A percentile compares a stretch with the other conserved stretches of the same genome.
Conservation (phyloP, 164 flowering plant species). For the Pachysandra terminalis region DNA sequence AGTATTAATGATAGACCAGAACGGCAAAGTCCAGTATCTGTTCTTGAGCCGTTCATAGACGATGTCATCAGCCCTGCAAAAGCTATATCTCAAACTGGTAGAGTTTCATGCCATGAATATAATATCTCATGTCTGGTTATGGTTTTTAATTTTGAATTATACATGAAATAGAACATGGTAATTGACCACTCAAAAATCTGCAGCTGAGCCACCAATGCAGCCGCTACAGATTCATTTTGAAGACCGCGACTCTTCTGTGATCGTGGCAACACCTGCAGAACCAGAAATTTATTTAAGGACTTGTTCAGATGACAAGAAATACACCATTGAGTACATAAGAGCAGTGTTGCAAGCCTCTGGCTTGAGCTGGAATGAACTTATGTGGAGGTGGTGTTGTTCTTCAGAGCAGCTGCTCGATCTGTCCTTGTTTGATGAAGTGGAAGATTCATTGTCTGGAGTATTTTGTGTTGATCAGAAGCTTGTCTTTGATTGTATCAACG, state of each 20-base stretch:
- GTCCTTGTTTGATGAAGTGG: constrained; percentile 51
- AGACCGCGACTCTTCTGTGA: constrained; percentile 31
- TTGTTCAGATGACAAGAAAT: constrained; percentile 35
- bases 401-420: constrained; percentile 55
- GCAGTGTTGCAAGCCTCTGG: constrained; percentile 54
- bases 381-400: constrained; percentile 32
- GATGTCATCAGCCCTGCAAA: constrained; percentile 61
- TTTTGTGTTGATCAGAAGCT: constrained; percentile 48
- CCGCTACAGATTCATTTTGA: constrained; percentile 64
- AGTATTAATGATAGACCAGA: constrained; percentile 31
- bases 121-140: neutral
- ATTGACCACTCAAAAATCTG: constrained; percentile 12
- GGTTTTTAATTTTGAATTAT: neutral
- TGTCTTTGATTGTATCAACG: constrained; percentile 72
- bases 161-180: neutral
- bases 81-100: constrained; percentile 43
- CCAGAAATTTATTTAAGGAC: constrained; percentile 22
- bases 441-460: constrained; percentile 34
- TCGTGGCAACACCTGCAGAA: constrained; percentile 13
- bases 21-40: constrained; percentile 83
- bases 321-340: constrained; percentile 51
- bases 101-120: constrained; percentile 10
- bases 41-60: constrained; percentile 68
- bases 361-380: constrained; percentile 50
- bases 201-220: constrained; percentile 47